Percentiles rank a stretch among this genome's conserved stretches.
Evolutionary conservation across 108 stramenopile genomes (phyloP).

Genomic region (Skeletonema potamos): DNA sequence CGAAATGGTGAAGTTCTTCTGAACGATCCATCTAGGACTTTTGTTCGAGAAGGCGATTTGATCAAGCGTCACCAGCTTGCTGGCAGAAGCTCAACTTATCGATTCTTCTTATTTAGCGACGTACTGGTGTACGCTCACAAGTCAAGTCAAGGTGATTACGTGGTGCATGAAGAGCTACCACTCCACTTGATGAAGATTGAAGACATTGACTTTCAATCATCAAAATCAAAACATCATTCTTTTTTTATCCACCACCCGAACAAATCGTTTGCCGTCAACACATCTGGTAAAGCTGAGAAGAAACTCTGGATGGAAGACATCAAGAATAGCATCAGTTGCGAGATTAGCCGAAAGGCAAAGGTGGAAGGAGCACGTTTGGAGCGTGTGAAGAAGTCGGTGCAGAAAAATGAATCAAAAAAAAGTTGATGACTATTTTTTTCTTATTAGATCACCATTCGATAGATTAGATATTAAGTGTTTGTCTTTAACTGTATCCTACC

Average conservation of each 20-base stretch:
- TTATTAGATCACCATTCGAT: neutral
- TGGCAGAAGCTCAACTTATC: constrained; percentile 73
- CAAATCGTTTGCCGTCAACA: constrained; percentile 87
- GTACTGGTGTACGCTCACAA: constrained; percentile 48
- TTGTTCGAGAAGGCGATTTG: constrained; percentile 85
- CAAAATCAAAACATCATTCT: constrained; percentile 50
- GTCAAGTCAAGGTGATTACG: constrained; percentile 40
- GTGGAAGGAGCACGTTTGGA: constrained; percentile 28
- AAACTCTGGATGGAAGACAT: constrained; percentile 65
- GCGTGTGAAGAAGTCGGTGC: constrained; percentile 6
- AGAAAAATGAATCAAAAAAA: neutral
- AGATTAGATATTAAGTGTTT: neutral
- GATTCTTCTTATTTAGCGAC: constrained; percentile 95
- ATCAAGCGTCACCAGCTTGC: constrained; percentile 78
- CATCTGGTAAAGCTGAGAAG: constrained; percentile 51
- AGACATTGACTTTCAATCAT: constrained; percentile 48
- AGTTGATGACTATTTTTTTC: neutral
- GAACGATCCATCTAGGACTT: constrained; percentile 78
- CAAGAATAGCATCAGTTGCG: constrained; percentile 35
- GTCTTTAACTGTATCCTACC: constrained; percentile 31
- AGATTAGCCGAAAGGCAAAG: constrained; percentile 43
- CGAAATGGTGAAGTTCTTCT: constrained; percentile 75
- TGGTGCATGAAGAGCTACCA: constrained; percentile 87
- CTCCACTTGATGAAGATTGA: constrained; percentile 85
- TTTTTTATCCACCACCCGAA: constrained; percentile 92